A percentile compares a stretch with the other conserved stretches of the same genome.
These are phyloP conservation scores for Irpex sp. DNA, from an alignment of 1,284 basidiomycete genomes.

Conservation along the genomic window DNA sequence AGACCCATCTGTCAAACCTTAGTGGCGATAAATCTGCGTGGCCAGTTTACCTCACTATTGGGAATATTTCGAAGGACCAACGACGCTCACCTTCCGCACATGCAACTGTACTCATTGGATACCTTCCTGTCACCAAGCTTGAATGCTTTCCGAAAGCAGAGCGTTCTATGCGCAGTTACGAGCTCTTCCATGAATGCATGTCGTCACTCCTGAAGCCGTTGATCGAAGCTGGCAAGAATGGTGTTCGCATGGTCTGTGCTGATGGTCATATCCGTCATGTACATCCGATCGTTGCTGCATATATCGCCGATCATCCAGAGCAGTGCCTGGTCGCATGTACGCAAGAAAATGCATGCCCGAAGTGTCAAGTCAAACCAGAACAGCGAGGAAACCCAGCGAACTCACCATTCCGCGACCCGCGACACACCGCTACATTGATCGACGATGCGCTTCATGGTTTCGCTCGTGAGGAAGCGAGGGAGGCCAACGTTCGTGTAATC, in stretches of 20 bases:
- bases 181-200: constrained; percentile 38
- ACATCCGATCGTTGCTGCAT: constrained; percentile 33
- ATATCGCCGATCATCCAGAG: constrained; percentile 40
- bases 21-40: constrained; percentile 32
- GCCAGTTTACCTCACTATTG: constrained; percentile 35
- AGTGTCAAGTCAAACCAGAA: constrained; percentile 8
- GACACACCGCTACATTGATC: constrained; percentile 2
- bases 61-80: constrained; percentile 30
- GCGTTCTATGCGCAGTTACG: constrained; percentile 18
- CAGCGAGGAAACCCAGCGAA: neutral
- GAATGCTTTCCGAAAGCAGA: constrained; percentile 24
- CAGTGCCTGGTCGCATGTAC: constrained; percentile 25
- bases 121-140: constrained; percentile 35
- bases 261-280: constrained; percentile 28
- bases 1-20: constrained; percentile 32
- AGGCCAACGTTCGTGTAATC: constrained; percentile 5
- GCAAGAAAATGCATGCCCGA: constrained; percentile 18
- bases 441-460: neutral
- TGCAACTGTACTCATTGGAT: constrained; percentile 32
- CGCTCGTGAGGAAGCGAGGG: neutral
- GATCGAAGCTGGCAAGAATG: constrained; percentile 11
- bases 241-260: constrained; percentile 28
- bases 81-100: constrained; percentile 23
- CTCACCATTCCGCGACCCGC: neutral
- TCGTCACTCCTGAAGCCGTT: constrained; percentile 6